phyloP scores from a whole-genome alignment of 1,284 basidiomycete species.

The Tylopilus sp. region DNA sequence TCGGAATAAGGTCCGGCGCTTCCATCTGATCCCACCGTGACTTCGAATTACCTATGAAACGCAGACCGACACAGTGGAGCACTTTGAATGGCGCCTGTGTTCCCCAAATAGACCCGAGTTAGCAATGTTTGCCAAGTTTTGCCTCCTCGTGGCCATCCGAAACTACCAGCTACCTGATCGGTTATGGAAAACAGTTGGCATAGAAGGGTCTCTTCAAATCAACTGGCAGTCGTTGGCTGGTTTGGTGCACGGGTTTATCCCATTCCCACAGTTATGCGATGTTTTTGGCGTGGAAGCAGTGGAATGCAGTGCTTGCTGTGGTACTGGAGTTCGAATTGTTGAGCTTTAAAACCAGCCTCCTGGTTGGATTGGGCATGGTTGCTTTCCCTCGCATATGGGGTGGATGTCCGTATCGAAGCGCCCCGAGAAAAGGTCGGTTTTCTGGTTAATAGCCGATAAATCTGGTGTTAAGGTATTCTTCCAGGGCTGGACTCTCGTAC shows the following conservation, averaged over 20 bases:
- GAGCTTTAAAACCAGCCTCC: not conserved
- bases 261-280: not conserved
- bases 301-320: slow-evolving; percentile 23
- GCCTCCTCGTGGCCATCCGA: not conserved
- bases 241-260: not conserved
- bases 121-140: not conserved
- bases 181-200: not conserved
- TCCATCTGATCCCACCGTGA: not conserved
- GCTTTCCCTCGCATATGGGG: not conserved
- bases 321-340: not conserved
- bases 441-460: not conserved
- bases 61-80: not conserved
- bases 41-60: not conserved
- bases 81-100: not conserved
- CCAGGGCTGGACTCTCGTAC: not conserved
- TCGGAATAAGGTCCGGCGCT: not conserved
- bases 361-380: not conserved
- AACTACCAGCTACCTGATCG: not conserved
- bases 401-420: not conserved
- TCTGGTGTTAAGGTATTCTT: not conserved
- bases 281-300: slow-evolving; percentile 5
- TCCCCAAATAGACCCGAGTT: not conserved
- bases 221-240: slow-evolving; percentile 2
- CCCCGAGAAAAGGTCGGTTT: slow-evolving; percentile 2
- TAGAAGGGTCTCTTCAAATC: not conserved